Percentiles rank a stretch among this genome's conserved stretches.
These are phyloP conservation scores for Yamadazyma triangularis DNA, from an alignment of 1,139 yeast species.

Conservation along the genomic window DNA sequence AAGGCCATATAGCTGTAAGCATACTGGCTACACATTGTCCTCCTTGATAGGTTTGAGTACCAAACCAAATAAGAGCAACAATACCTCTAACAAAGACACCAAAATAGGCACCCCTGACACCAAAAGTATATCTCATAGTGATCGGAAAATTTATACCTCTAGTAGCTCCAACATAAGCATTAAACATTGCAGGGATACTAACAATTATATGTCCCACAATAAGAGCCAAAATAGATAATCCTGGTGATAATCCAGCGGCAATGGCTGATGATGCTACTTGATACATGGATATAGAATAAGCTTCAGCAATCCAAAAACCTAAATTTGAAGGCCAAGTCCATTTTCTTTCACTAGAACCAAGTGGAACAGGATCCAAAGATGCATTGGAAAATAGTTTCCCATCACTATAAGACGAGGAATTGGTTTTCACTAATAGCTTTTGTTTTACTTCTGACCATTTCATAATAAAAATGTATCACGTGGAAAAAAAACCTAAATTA, in stretches of 20 bases:
- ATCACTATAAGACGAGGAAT: constrained; percentile 8
- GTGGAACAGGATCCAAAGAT: constrained; percentile 8
- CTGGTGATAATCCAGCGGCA: constrained; percentile 24
- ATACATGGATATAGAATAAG: constrained; percentile 11
- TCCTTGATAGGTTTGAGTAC: constrained; percentile 30
- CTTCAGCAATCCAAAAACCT: constrained; percentile 14
- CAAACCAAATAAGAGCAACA: constrained; percentile 33
- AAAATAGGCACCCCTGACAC: constrained; percentile 24
- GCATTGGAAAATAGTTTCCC: constrained; percentile 7
- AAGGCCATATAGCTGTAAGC: constrained; percentile 30
- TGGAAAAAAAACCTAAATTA: too few relatives aligned
- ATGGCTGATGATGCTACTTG: constrained; percentile 10
- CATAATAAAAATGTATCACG: too few relatives aligned
- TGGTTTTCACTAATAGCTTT: too few relatives aligned
- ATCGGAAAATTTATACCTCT: constrained; percentile 33
- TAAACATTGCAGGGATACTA: constrained; percentile 24
- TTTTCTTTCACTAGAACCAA: constrained; percentile 6
- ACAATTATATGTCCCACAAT: constrained; percentile 28
- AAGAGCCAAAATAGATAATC: constrained; percentile 23
- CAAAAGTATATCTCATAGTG: constrained; percentile 27
- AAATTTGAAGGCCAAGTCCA: constrained; percentile 10
- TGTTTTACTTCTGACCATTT: too few relatives aligned
- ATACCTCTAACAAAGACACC: constrained; percentile 27
- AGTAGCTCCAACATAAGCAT: constrained; percentile 32
- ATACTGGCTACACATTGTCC: constrained; percentile 21